phyloP scores from a whole-genome alignment of 257 asterid genomes.

The Nicotiana tomentosiformis region DNA sequence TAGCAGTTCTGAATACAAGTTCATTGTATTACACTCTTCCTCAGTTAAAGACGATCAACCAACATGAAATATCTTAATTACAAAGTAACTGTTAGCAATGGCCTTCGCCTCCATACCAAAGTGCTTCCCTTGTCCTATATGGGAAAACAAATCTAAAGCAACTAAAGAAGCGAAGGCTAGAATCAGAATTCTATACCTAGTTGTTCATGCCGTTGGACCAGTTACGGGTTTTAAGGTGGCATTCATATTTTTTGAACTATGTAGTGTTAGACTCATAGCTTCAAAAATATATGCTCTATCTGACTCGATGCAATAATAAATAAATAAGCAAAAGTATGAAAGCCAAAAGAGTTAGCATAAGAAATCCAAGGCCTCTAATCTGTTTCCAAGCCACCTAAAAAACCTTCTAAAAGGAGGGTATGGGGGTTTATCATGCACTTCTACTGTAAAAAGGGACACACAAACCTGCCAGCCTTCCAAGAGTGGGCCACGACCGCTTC shows the following conservation, averaged over 20 bases:
- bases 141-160: not conserved
- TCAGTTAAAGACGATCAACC: not conserved
- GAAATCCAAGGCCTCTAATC: not conserved
- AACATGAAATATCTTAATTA: not conserved
- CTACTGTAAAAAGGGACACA: constrained; percentile 3
- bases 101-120: not conserved
- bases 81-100: not conserved
- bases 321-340: not conserved
- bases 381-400: not conserved
- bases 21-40: not conserved
- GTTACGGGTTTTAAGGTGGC: not conserved
- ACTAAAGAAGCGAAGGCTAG: not conserved
- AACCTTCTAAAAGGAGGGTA: not conserved
- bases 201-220: not conserved
- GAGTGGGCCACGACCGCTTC: constrained; percentile 85
- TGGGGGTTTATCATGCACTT: not conserved
- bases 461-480: constrained; percentile 82
- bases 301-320: not conserved
- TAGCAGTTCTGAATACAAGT: not conserved
- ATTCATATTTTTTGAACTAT: not conserved
- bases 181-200: not conserved
- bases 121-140: not conserved
- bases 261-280: not conserved
- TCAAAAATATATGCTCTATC: not conserved
- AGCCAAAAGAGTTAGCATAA: not conserved